A percentile compares a stretch with the other conserved stretches of the same genome.
These are phyloP conservation scores for Termitomyces sp. DNA, from an alignment of 1,284 basidiomycete genomes.

Conservation along the genomic window DNA sequence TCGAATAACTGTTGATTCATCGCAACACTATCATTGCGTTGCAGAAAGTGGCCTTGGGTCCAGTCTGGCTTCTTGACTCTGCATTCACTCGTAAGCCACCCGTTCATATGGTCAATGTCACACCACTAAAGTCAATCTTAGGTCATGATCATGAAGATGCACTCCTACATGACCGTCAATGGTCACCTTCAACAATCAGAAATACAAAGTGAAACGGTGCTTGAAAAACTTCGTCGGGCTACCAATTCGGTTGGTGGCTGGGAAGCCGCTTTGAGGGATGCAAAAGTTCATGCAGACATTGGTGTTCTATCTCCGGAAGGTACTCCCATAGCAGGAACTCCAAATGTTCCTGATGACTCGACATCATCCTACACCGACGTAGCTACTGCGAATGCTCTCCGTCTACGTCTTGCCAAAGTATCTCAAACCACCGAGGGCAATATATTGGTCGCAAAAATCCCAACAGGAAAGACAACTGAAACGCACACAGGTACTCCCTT, in stretches of 20 bases:
- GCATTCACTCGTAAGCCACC: slow-evolving; percentile 65
- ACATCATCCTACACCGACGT: slow-evolving; percentile 50
- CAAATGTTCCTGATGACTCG: slow-evolving; percentile 35
- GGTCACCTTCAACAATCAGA: slow-evolving; percentile 71
- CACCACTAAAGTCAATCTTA: slow-evolving; percentile 19
- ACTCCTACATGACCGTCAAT: slow-evolving; percentile 91
- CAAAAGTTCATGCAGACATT: slow-evolving; percentile 28
- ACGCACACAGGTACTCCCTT: slow-evolving; percentile 19
- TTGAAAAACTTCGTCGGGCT: slow-evolving; percentile 42
- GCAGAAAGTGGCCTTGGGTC: slow-evolving; percentile 94
- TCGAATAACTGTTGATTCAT: background rate
- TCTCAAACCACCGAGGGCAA: slow-evolving; percentile 21
- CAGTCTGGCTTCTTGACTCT: slow-evolving; percentile 94
- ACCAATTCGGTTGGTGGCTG: slow-evolving; percentile 57
- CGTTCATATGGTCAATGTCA: background rate
- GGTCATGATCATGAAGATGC: slow-evolving; percentile 95
- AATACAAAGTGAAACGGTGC: slow-evolving; percentile 37
- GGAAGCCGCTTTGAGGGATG: slow-evolving; percentile 51
- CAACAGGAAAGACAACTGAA: background rate
- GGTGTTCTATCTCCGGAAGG: slow-evolving; percentile 17
- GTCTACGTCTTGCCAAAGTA: slow-evolving; percentile 45
- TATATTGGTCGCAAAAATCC: slow-evolving; percentile 12
- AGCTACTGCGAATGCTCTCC: slow-evolving; percentile 44
- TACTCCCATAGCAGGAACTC: slow-evolving; percentile 27
- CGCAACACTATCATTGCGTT: slow-evolving; percentile 1